Percentiles rank a stretch among this genome's conserved stretches.
These are phyloP conservation scores for Hypomyces perniciosus DNA, from an alignment of 2,329 filamentous ascomycete species.

Conservation along the genomic window DNA sequence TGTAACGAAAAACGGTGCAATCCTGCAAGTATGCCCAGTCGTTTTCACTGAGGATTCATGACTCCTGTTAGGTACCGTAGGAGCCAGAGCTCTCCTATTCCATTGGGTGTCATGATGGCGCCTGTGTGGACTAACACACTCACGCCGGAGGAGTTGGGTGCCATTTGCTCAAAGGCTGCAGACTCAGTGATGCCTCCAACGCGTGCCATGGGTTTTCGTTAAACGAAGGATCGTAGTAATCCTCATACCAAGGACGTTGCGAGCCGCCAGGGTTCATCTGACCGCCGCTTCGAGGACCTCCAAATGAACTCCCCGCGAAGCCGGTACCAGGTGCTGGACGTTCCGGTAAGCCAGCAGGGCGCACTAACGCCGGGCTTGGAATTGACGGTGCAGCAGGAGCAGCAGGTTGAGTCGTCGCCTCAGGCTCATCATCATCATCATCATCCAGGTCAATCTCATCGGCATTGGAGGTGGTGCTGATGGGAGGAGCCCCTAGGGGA, in stretches of 20 bases:
- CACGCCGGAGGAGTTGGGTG: slow-evolving; percentile 17
- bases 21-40: too few relatives aligned
- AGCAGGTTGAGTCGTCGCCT: not conserved
- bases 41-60: too few relatives aligned
- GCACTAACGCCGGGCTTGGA: slow-evolving; percentile 23
- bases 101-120: too few relatives aligned
- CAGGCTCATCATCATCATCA: slow-evolving; percentile 21
- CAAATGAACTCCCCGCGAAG: slow-evolving; percentile 4
- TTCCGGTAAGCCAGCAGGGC: slow-evolving; percentile 27
- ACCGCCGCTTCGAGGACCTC: slow-evolving; percentile 2
- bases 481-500: slow-evolving; percentile 23
- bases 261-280: slow-evolving; percentile 5
- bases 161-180: slow-evolving; percentile 43
- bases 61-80: not conserved
- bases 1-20: not conserved
- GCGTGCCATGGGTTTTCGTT: slow-evolving; percentile 67
- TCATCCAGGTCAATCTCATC: slow-evolving; percentile 43
- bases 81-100: too few relatives aligned
- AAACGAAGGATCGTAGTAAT: slow-evolving; percentile 63
- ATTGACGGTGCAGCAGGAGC: not conserved
- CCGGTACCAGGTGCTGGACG: slow-evolving; percentile 21
- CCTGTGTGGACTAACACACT: not conserved
- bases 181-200: slow-evolving; percentile 42
- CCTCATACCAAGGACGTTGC: slow-evolving; percentile 50
- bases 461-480: slow-evolving; percentile 25